A percentile compares a stretch with the other conserved stretches of the same genome.
Conservation (phyloP, 2,329 filamentous ascomycete genomes). For the Hypoxylon sp. region DNA sequence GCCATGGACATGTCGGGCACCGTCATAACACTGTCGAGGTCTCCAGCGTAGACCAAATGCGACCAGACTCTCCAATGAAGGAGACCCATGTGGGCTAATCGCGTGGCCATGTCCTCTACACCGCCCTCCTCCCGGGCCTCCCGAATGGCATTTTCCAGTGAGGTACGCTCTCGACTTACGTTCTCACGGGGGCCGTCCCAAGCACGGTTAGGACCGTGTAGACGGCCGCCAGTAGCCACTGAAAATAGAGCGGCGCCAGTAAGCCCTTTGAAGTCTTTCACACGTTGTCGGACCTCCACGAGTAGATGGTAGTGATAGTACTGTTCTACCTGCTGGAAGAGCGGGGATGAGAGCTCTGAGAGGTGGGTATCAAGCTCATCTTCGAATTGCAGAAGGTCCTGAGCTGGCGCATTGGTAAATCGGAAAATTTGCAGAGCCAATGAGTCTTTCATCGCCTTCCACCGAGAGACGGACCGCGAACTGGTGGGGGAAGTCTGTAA, state of each 20-base stretch:
- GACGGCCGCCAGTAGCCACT: conserved; percentile 65
- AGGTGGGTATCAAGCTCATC: conserved; percentile 62
- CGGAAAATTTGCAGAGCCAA: conserved; percentile 71
- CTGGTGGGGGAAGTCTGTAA: conserved; percentile 64
- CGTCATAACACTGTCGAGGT: conserved; percentile 44
- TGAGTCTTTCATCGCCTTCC: conserved; percentile 65
- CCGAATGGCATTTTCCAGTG: conserved; percentile 52
- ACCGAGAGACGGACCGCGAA: conserved; percentile 60
- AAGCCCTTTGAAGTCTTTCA: conserved; percentile 65
- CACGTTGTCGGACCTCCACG: conserved; percentile 61
- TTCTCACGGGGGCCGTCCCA: conserved; percentile 52
- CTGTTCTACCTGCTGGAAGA: conserved; percentile 64
- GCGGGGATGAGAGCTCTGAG: conserved; percentile 57
- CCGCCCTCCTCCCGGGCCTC: conserved; percentile 65
- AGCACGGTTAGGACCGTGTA: conserved; percentile 55
- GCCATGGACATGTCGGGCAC: conserved; percentile 44
- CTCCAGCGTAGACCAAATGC: conserved; percentile 74
- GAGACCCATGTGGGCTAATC: conserved; percentile 84
- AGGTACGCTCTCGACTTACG: conserved; percentile 41
- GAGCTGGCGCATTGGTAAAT: conserved; percentile 63
- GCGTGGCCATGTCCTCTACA: conserved; percentile 77
- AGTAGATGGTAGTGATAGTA: conserved; percentile 64
- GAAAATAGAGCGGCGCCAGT: conserved; percentile 67
- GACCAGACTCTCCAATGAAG: conserved; percentile 94
- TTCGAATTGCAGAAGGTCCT: conserved; percentile 63